Evolutionary conservation across 1,139 yeast species (phyloP), one percentile per base, ranked within the genome.

Genomic region (Nakaseomyces delphensis): DNA sequence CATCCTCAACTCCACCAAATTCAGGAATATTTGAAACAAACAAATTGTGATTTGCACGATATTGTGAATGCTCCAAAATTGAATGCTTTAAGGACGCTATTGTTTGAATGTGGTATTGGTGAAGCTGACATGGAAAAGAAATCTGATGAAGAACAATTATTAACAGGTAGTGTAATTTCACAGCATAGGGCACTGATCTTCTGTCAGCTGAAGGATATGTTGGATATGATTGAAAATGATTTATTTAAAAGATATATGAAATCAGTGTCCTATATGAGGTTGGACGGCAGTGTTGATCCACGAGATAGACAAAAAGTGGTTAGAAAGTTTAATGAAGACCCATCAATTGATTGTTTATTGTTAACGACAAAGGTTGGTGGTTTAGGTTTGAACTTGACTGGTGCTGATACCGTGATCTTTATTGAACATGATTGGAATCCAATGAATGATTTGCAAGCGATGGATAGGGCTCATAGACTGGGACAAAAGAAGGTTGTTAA

Each of bases 361-460:
- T 69, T 93, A 54, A 93, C 98, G 0, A 93, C 99, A 0, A 94
- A 91, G 63, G 99, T 93, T 38, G 99, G 99, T 60, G 99, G 99
- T 19, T 73, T 93, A 47, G 99, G 99, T 10, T 77, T 93, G 57
- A 93, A 93, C 60, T 72, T 93, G 62, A 93, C 99, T 0, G 98
- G 99, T 49, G 98, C 98, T 0, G 99, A 93, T 60, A 93, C 98
- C 0, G 99, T 93, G 41, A 91, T 93, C 11, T 93, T 93, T 66
- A 95, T 93, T 31, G 99, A 93, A 59, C 99, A 93, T 59, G 99
- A 93, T 64, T 93, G 99, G 99, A 93, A 93, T 61, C 98, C 99
- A 19, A 93, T 93, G 99, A 91, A 87, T 59, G 99, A 93, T 68
- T 70, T 93, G 47, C 99, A 93, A 63, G 99, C 99, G 0, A 93